These are phyloP conservation scores for Pseudogymnoascus sp. DNA, from an alignment of 2,329 filamentous ascomycete genomes.

Conservation along the genomic window DNA sequence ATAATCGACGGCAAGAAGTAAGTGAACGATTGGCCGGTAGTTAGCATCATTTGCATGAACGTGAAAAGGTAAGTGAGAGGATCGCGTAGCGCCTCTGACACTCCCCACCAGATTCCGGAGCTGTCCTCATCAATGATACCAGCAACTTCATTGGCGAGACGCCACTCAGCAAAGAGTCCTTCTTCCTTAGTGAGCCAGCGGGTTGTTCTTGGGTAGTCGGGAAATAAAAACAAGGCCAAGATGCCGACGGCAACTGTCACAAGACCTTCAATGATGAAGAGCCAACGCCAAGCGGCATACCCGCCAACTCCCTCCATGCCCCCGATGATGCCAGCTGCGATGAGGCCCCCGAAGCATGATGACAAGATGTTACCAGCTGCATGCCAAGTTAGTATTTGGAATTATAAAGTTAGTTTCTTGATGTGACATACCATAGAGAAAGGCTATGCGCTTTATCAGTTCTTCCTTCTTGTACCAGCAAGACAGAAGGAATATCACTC, in stretches of 20 bases:
- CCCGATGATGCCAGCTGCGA: constrained; percentile 48
- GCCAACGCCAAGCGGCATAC: constrained; percentile 34
- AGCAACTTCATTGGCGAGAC: constrained; percentile 25
- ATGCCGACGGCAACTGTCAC: constrained; percentile 2
- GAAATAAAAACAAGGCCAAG: background rate
- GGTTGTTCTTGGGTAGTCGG: constrained; percentile 23
- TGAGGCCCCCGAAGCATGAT: constrained; percentile 50
- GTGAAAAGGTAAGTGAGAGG: background rate
- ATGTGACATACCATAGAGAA: constrained; percentile 20
- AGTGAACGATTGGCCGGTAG: constrained; percentile 9
- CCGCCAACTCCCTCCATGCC: constrained; percentile 48
- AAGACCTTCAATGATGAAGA: constrained; percentile 12
- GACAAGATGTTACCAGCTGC: constrained; percentile 48
- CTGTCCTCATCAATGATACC: background rate
- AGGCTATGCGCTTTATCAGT: constrained; percentile 18
- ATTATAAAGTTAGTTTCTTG: background rate
- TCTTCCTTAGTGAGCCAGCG: constrained; percentile 42
- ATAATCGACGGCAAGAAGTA: constrained; percentile 27
- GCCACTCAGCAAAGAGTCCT: constrained; percentile 43
- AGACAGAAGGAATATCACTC: constrained; percentile 13
- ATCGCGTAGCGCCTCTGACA: background rate
- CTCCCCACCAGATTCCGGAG: background rate
- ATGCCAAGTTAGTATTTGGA: background rate
- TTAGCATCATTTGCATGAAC: background rate
- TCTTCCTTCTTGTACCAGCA: constrained; percentile 24